Evolutionary conservation across 73 alveolate genomes (phyloP), one percentile per base, ranked within the genome.

Genomic region (Loxodes magnus): DNA sequence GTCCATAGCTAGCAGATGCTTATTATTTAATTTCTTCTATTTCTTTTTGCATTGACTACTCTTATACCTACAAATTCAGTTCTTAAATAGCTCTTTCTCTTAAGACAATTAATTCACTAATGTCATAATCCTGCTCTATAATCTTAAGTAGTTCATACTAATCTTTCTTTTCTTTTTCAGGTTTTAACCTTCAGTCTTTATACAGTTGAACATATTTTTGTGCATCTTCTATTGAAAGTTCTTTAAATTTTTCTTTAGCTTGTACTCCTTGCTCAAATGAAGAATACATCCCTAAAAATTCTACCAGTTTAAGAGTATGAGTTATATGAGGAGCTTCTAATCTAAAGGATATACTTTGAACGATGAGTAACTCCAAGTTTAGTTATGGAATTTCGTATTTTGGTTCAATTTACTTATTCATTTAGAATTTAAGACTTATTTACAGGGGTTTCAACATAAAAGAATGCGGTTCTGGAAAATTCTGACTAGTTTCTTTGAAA

Each of bases 251-350:
- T 37, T 16, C 31, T 26, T 43, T 20, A 16, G 6, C n/a, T 0
- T 19, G 19, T 3, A 69, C 71, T 2, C 83, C 76, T 12, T 61
- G 43, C 26, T 51, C 15, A 39, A 69, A 69, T 25, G 59, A 34
- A n/a, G 52, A 35, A 50, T 41, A 69, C 31, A 33, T 14, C 4
- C 60, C 70, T n/a, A 48, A 35, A 35, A 16, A 62, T 54, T 69
- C 83, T 33, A 69, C 5, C n/a, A 62, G 14, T 33, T 69, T 69
- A 6, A 61, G 21, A 3, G 61, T 14, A 26, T 54, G 35, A 10
- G 56, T 46, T n/a, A 69, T 29, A 26, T 69, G 71, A 44, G 33
- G 62, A 44, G 39, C 12, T 31, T 62, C 34, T 2, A 36, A 38
- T 2, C 38, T 52, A 29, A 69, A 5, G 1, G 1, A n/a, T 7